Base-by-base conservation (phyloP, 169 alveolate genomes). In the Plasmodium billcollinsi region DNA sequence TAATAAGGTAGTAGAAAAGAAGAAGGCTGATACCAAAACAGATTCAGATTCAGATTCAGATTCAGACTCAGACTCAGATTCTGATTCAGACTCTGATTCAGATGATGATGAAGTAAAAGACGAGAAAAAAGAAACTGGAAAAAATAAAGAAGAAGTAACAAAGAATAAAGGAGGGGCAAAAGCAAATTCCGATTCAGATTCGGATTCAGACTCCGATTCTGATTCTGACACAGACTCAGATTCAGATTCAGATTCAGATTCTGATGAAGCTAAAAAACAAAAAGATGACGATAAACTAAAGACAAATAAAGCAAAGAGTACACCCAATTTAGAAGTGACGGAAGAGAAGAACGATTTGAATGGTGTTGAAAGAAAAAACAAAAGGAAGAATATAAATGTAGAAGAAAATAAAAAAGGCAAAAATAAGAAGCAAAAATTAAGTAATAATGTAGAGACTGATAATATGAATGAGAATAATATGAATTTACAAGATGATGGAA, bases 31-130 rank as follows among this genome's bases (percentile, higher is more conserved):
- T n/a, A 24, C 7, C 29, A 54, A 65, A 9, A 2, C 66, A 3
- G 78, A 70, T 5, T 70, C 78, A 49, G 78, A 70, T 2, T 70
- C 78, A 70, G 78, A 70, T 20, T 45, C 78, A 3, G 86, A 73
- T n/a, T 76, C 90, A 15, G 90, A 78, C 14, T 78, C 90, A 4
- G 67, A 50, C 49, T 73, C 85, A 1, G 85, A 73, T 8, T 73
- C 86, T 2, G 86, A 73, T 2, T 73, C 86, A 6, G 86, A 73
- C 45, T 73, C 85, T 6, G 85, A 73, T 49, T 47, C 83, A 43
- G 33, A 62, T 14, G 89, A 62, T 47, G 58, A 49, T 14, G 49
- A 62, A 43, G 63, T 21, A 18, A 73, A 56, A 7, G 71, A 73
- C 18, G 15, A 9, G 18, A 5, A 33, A 39, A 73, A 56, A 26